A percentile compares a stretch with the other conserved stretches of the same genome.
Conservation (phyloP, 257 asterid species). For the Plantago elongata region DNA sequence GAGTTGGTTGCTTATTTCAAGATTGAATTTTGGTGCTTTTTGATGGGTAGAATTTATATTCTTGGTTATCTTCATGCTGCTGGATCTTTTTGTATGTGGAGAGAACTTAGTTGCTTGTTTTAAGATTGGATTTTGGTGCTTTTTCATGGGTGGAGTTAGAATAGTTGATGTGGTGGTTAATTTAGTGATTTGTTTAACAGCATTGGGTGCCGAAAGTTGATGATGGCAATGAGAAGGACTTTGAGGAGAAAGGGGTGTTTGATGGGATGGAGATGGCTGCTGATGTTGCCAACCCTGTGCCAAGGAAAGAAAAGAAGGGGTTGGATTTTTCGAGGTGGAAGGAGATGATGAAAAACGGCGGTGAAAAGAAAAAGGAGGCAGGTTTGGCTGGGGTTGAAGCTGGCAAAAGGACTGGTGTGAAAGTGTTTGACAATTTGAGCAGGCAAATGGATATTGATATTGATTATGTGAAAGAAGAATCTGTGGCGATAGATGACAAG, state of each 20-base stretch:
- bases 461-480: slow-evolving; percentile 20
- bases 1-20: no score
- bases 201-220: slow-evolving; percentile 58
- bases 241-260: slow-evolving; percentile 38
- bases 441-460: slow-evolving; percentile 10
- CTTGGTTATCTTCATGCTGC: no score
- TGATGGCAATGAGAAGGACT: slow-evolving; percentile 30
- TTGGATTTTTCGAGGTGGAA: slow-evolving; percentile 57
- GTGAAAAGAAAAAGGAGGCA: slow-evolving; percentile 21
- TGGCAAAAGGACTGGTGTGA: slow-evolving; percentile 18
- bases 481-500: slow-evolving; percentile 17
- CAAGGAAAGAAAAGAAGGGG: slow-evolving; percentile 61
- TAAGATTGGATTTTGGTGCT: background rate
- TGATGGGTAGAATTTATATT: slow-evolving; percentile 4
- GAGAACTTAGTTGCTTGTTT: background rate
- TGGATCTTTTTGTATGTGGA: background rate
- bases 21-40: no score
- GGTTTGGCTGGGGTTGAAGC: slow-evolving; percentile 15
- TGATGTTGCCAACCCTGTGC: slow-evolving; percentile 51
- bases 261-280: slow-evolving; percentile 36
- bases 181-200: slow-evolving; percentile 32
- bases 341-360: slow-evolving; percentile 31
- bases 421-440: slow-evolving; percentile 20
- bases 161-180: slow-evolving; percentile 4
- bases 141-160: background rate